These are phyloP conservation scores for Micractinium conductrix DNA, from an alignment of 139 green algal species.

Conservation along the genomic window DNA sequence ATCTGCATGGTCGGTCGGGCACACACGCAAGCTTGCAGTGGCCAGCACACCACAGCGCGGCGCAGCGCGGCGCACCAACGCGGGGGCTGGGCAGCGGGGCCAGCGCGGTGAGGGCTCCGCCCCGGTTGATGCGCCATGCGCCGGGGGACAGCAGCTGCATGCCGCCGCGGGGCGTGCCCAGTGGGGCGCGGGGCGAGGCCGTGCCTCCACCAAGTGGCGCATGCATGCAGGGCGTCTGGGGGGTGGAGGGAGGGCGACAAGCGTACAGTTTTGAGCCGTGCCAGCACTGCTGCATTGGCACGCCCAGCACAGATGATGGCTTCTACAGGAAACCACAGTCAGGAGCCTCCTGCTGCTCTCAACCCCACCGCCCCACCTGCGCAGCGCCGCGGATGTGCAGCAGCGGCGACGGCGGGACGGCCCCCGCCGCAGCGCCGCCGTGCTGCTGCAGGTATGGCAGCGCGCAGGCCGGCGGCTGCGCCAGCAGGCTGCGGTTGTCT, in stretches of 20 bases:
- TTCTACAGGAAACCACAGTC: background rate
- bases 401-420: background rate
- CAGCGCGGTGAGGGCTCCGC: no score
- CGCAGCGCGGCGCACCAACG: background rate
- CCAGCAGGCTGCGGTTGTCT: conserved; percentile 13
- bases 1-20: no score
- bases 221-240: background rate
- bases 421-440: background rate
- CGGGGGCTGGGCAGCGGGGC: conserved; percentile 15
- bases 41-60: no score
- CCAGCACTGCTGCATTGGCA: no score
- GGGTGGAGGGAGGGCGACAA: no score
- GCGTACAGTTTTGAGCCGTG: no score
- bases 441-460: conserved; percentile 11
- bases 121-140: conserved; percentile 21
- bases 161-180: background rate
- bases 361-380: no score
- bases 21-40: no score
- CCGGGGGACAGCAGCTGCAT: conserved; percentile 6
- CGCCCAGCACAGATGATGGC: no score
- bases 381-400: background rate
- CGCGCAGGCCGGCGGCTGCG: conserved; percentile 5
- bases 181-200: background rate
- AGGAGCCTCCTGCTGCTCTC: background rate
- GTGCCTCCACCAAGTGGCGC: background rate